Conservation (phyloP, 1,284 basidiomycete genomes). For the Ganoderma boninense region DNA sequence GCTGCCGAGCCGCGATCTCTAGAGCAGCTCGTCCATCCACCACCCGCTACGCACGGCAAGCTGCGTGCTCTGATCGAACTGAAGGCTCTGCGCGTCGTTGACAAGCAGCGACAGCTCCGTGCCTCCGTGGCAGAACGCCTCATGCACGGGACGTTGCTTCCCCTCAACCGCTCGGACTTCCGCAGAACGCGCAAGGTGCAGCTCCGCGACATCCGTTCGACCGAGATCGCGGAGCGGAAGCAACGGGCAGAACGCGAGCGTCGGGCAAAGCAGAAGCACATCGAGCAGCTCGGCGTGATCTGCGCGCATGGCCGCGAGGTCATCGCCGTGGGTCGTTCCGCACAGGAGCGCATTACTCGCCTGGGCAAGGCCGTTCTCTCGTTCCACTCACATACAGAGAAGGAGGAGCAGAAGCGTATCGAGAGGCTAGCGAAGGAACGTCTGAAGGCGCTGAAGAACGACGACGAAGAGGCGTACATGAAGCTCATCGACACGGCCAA, state of each 20-base stretch:
- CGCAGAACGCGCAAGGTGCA: conserved; percentile 89
- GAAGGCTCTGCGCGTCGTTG: conserved; percentile 89
- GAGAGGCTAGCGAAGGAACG: conserved; percentile 98
- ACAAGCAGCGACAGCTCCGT: conserved; percentile 89
- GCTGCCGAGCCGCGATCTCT: conserved; percentile 38
- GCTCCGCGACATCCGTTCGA: conserved; percentile 89
- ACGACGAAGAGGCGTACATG: conserved; percentile 99
- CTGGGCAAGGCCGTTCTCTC: conserved; percentile 88
- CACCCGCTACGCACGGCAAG: conserved; percentile 76
- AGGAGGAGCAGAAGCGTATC: conserved; percentile 98
- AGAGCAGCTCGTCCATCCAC: conserved; percentile 55
- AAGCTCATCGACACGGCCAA: conserved; percentile 99
- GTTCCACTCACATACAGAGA: conserved; percentile 92
- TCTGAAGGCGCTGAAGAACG: conserved; percentile 96
- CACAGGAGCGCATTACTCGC: conserved; percentile 83
- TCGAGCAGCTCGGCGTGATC: conserved; percentile 93
- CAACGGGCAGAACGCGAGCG: conserved; percentile 94
- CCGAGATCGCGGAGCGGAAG: conserved; percentile 91
- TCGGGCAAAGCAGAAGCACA: conserved; percentile 95
- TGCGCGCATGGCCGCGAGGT: conserved; percentile 87
- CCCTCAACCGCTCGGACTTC: conserved; percentile 93
- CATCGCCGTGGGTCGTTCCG: conserved; percentile 65
- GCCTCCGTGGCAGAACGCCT: conserved; percentile 90
- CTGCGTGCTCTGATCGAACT: conserved; percentile 94
- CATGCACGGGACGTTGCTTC: conserved; percentile 90